Percentiles rank a stretch among this genome's conserved stretches.
phyloP scores from a whole-genome alignment of 1,284 basidiomycete species.

The Fomitopsis betulina region DNA sequence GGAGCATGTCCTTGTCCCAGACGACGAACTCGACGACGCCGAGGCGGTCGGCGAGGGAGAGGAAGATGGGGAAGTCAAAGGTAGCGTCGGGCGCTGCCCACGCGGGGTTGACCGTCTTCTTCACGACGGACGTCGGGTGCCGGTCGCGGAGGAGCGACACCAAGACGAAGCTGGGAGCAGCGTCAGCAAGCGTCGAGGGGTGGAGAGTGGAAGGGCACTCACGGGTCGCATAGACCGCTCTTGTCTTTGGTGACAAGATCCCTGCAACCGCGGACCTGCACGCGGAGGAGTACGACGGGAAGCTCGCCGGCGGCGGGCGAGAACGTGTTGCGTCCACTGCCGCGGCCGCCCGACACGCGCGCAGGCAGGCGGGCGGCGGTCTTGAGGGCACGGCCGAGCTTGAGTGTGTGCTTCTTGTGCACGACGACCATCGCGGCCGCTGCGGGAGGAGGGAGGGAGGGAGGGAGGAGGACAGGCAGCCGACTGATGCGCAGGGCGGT shows the following conservation, averaged over 20 bases:
- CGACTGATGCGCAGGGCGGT: not conserved
- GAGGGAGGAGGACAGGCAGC: not conserved
- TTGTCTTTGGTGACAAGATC: slow-evolving; percentile 60
- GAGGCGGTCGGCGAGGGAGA: slow-evolving; percentile 68
- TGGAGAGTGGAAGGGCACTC: slow-evolving; percentile 25
- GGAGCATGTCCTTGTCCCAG: slow-evolving; percentile 90
- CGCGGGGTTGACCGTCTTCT: slow-evolving; percentile 73
- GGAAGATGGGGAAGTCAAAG: slow-evolving; percentile 83
- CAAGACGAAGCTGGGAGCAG: slow-evolving; percentile 58
- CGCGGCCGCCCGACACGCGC: slow-evolving; percentile 38
- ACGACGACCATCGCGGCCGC: slow-evolving; percentile 13
- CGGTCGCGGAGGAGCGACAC: slow-evolving; percentile 62
- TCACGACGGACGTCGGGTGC: slow-evolving; percentile 78
- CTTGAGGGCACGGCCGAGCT: slow-evolving; percentile 44
- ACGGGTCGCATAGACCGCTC: slow-evolving; percentile 73
- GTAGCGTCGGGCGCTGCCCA: slow-evolving; percentile 74
- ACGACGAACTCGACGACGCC: slow-evolving; percentile 82
- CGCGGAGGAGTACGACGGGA: slow-evolving; percentile 58
- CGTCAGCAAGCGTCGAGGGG: too few species aligned
- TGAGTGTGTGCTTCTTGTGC: slow-evolving; percentile 35
- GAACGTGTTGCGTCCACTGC: slow-evolving; percentile 36
- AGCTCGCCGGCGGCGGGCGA: slow-evolving; percentile 55
- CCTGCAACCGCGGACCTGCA: slow-evolving; percentile 63
- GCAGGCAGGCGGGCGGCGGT: slow-evolving; percentile 41
- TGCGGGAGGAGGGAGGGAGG: not conserved